Conservation (phyloP, 495 filamentous ascomycete species). For the Saxophila tyrrhenica region DNA sequence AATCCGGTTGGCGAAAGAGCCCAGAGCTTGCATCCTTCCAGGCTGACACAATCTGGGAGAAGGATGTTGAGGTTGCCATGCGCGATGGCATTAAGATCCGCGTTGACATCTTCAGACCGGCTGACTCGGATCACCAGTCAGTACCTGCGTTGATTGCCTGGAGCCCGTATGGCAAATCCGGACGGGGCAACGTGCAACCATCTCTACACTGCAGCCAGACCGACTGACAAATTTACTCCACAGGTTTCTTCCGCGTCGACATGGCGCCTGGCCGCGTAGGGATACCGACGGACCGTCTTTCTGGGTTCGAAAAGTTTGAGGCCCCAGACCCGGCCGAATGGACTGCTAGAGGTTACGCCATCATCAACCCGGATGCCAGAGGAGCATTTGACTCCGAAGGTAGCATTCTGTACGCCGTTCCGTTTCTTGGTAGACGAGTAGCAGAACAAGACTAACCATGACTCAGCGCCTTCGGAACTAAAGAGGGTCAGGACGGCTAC, state of each 20-base stretch:
- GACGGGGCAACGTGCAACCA: not conserved
- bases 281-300: not conserved
- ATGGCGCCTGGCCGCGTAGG: slow-evolving; percentile 1
- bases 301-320: slow-evolving; percentile 32
- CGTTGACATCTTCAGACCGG: slow-evolving; percentile 30
- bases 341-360: slow-evolving; percentile 33
- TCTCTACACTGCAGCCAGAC: too few species aligned
- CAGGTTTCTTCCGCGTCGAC: too few species aligned
- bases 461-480: not conserved
- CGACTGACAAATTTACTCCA: too few species aligned
- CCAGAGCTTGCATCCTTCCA: not conserved
- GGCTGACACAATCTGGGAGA: slow-evolving; percentile 10
- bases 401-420: too few species aligned
- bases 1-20: not conserved
- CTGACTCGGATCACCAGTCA: not conserved
- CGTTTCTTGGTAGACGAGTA: too few species aligned
- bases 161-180: slow-evolving; percentile 31
- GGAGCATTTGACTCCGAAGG: slow-evolving; percentile 14
- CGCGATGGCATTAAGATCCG: slow-evolving; percentile 27
- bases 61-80: slow-evolving; percentile 25
- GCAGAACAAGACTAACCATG: not conserved
- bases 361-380: slow-evolving; percentile 35
- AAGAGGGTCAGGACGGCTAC: not conserved
- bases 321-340: slow-evolving; percentile 34
- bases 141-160: slow-evolving; percentile 30